Evolutionary conservation across 805 yeast genomes (phyloP).

Genomic region (Saturnispora quitensis): DNA sequence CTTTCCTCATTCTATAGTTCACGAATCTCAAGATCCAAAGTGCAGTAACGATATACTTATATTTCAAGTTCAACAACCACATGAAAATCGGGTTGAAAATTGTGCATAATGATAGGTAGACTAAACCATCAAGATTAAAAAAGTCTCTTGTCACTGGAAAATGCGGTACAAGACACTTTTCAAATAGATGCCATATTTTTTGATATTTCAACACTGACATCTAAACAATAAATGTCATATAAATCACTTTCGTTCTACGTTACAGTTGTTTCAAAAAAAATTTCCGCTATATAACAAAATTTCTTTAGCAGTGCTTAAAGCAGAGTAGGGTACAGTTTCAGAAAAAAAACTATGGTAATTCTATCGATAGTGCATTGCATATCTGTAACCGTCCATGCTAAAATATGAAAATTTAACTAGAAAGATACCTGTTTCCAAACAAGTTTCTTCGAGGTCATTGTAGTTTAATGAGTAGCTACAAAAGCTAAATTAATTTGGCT

Average conservation of each 20-base stretch:
- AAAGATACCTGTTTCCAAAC: not conserved
- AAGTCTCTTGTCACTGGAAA: slow-evolving; percentile 2
- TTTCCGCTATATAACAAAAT: not conserved
- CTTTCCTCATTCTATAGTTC: slow-evolving; percentile 9
- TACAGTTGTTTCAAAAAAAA: not conserved
- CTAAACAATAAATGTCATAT: not conserved
- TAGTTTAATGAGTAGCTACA: not conserved
- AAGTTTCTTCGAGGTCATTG: not conserved
- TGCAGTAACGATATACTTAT: slow-evolving; percentile 2
- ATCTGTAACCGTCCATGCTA: not conserved
- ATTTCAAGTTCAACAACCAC: slow-evolving; percentile 7
- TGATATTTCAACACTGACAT: not conserved
- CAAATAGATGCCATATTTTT: not conserved
- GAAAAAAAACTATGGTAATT: no score
- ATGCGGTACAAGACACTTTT: slow-evolving; percentile 2
- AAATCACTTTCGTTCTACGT: not conserved
- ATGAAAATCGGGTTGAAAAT: slow-evolving; percentile 11
- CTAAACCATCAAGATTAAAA: slow-evolving; percentile 11
- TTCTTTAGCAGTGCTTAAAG: not conserved
- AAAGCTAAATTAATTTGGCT: not conserved
- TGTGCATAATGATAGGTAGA: slow-evolving; percentile 7
- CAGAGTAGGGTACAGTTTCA: not conserved
- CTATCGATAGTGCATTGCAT: no score
- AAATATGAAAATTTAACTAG: not conserved
- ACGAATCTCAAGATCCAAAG: slow-evolving; percentile 18